These are phyloP conservation scores for Ilyonectria robusta DNA, from an alignment of 2,329 filamentous ascomycete species.

Conservation along the genomic window DNA sequence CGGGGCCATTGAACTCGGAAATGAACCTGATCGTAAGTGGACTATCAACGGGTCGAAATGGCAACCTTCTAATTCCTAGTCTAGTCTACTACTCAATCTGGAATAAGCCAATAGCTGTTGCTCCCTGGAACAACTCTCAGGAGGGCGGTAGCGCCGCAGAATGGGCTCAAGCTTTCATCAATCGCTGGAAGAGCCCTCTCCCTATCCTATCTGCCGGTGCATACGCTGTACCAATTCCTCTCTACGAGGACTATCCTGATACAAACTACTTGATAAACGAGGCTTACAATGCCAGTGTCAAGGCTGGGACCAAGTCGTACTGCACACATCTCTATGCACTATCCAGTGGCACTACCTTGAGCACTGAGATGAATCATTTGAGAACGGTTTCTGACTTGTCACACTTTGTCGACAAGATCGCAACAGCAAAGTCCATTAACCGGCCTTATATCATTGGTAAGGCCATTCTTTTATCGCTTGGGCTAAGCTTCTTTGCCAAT, in stretches of 20 bases:
- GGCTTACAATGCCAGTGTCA: conserved; percentile 16
- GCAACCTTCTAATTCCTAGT: neutral
- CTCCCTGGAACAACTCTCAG: conserved; percentile 21
- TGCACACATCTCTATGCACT: neutral
- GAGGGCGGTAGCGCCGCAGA: conserved; percentile 21
- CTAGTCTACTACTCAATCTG: neutral
- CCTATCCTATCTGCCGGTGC: conserved; percentile 18
- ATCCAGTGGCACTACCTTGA: neutral
- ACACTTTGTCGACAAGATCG: conserved; percentile 27
- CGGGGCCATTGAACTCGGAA: neutral
- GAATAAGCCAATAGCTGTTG: conserved; percentile 17
- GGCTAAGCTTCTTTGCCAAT: too few species aligned
- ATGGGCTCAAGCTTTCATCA: conserved; percentile 22
- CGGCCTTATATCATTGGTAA: conserved; percentile 9
- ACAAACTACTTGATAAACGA: conserved; percentile 14
- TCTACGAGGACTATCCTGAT: conserved; percentile 9
- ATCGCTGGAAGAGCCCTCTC: conserved; percentile 11
- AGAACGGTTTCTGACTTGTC: conserved; percentile 33
- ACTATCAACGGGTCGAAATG: neutral
- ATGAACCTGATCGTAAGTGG: neutral
- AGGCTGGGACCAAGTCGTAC: conserved; percentile 7
- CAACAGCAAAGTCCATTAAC: conserved; percentile 1
- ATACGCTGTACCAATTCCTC: conserved; percentile 14
- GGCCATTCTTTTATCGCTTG: too few species aligned
- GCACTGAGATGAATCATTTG: conserved; percentile 22